Conservation (phyloP, 2,329 filamentous ascomycete species). For the Pyrenophora teres region DNA sequence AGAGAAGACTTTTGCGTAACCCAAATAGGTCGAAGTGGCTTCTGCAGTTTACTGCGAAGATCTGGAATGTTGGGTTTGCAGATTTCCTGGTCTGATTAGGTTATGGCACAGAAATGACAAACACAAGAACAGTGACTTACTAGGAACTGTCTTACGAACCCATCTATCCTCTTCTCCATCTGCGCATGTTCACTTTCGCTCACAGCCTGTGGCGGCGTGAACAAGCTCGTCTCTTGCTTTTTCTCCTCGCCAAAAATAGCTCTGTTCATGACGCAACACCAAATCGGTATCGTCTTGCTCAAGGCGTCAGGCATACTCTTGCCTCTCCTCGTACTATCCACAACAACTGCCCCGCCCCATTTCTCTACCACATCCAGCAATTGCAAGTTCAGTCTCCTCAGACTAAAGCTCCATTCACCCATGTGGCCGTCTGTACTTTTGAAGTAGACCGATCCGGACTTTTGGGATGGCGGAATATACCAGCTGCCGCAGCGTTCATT, state of each 20-base stretch:
- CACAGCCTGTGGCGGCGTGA: conserved; percentile 73
- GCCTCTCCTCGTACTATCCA: conserved; percentile 90
- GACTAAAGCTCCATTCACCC: conserved; percentile 88
- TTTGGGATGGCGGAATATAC: conserved; percentile 74
- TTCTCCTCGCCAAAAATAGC: conserved; percentile 70
- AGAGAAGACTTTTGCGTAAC: conserved; percentile 69
- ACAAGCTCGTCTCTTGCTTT: conserved; percentile 51
- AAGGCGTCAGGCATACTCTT: conserved; percentile 97
- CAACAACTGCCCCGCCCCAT: conserved; percentile 78
- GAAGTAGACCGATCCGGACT: conserved; percentile 83
- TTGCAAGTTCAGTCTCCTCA: conserved; percentile 81
- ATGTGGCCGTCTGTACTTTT: conserved; percentile 97
- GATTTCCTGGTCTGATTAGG: conserved; percentile 53
- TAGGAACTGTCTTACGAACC: conserved; percentile 58
- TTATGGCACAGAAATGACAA: background rate
- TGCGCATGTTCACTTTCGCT: conserved; percentile 78
- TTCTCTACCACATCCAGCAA: conserved; percentile 70
- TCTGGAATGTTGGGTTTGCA: conserved; percentile 60
- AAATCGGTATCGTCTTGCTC: conserved; percentile 91
- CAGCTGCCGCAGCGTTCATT: conserved; percentile 97
- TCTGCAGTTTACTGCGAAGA: conserved; percentile 63
- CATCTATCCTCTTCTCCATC: conserved; percentile 67
- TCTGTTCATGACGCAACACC: conserved; percentile 85
- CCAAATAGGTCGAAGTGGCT: conserved; percentile 80
- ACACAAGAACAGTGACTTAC: conserved; percentile 32